Base-by-base conservation (phyloP, 768 basidiomycete genomes). In the Calocybe cyanea region DNA sequence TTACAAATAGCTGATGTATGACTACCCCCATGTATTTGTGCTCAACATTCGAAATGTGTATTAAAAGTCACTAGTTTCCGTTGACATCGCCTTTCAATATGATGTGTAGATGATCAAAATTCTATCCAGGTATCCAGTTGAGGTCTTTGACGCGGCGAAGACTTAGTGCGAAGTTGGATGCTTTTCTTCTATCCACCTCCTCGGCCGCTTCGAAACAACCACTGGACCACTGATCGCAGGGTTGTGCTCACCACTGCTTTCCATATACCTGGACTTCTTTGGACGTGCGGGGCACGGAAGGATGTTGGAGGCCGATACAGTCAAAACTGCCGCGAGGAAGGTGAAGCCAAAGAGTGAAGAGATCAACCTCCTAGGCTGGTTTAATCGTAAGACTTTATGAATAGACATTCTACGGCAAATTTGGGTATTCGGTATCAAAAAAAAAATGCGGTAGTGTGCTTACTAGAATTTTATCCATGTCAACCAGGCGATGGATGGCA, bases 141-240 rank as follows among this genome's bases (percentile, higher is more conserved):
- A n/a, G n/a, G n/a, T n/a, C n/a, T n/a, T n/a, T n/a, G n/a, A n/a
- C n/a, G n/a, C n/a, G n/a, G n/a, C n/a, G n/a, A 41, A 3, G 25
- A 41, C 38, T 49, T 39, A 60, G 49, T 64, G 54, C 56, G 61
- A 61, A 44, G 59, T 57, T 5, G 70, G 75, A 36, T 66, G 57
- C 47, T 66, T 85, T 64, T 92, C 89, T 65, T 89, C 84, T 60
- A 92, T 90, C 89, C 89, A 92, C 52, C 85, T 74, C 56, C 79
- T 74, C 10, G 85, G 83, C 41, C 76, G 69, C 66, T 80, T 87
- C 53, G 65, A 60, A 11, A 83, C 76, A 17, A 73, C 73, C 20
- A 82, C 74, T 25, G 71, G 69, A 25, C 63, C 55, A 43, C 56
- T 59, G 34, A 57, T 45, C 49, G 54, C 54, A 37, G 54, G 37